Evolutionary conservation across 371 early-diverging fungal genomes (phyloP).

Genomic region (Rhizopus delemar): DNA sequence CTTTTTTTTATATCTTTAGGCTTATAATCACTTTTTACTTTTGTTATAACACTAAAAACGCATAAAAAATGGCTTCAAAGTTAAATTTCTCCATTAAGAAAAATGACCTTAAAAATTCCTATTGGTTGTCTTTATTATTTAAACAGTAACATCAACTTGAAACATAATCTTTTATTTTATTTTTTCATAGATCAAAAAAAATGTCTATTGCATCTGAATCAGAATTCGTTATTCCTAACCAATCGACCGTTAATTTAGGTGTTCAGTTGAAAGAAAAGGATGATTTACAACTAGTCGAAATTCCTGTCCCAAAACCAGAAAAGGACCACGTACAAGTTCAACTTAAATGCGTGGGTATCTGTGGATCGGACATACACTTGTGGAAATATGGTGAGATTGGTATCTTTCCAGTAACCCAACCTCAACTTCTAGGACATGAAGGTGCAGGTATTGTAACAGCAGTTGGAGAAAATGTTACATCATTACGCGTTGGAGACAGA

Average conservation of each 20-base stretch:
- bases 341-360: conserved; percentile 46
- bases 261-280: conserved; percentile 39
- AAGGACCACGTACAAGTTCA: conserved; percentile 42
- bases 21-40: too few species aligned
- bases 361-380: conserved; percentile 46
- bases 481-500: conserved; percentile 45
- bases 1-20: too few species aligned
- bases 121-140: too few species aligned
- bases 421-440: conserved; percentile 43
- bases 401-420: conserved; percentile 41
- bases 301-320: conserved; percentile 37
- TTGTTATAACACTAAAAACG: too few species aligned
- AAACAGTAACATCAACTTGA: too few species aligned
- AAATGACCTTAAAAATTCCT: too few species aligned
- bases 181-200: background rate
- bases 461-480: conserved; percentile 35
- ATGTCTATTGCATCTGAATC: conserved; percentile 22
- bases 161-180: conserved; percentile 2
- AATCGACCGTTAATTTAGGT: conserved; percentile 33
- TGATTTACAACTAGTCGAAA: conserved; percentile 41
- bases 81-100: too few species aligned
- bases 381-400: conserved; percentile 52
- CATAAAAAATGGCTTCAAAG: too few species aligned
- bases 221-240: conserved; percentile 26
- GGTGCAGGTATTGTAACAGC: conserved; percentile 39